Evolutionary conservation across 495 filamentous ascomycete species (phyloP), one percentile per base, ranked within the genome.

Genomic region (Penicillium egyptiacum): DNA sequence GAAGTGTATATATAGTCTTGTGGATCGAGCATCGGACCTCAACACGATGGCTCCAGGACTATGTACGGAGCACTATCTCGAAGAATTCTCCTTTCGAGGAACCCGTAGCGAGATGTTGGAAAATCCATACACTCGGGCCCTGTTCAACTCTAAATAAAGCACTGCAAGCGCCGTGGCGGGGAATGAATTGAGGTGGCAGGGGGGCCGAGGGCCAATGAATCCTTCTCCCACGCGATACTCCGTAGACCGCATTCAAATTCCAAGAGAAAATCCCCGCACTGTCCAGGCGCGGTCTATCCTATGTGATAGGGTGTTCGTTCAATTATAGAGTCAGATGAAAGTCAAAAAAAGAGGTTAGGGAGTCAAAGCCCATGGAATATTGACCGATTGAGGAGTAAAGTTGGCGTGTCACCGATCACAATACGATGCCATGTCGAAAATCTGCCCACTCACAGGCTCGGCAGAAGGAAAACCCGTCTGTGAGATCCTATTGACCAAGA

Each of bases 401-500:
- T 47, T 47, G 40, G 41, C 41, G 44, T 47, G 45, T 20, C 33
- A 50, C 47, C 28, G 46, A 48, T 50, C 47, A 50, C 16, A 14
- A 23, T 25, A 37, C 37, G 31, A 31, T 46, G 41, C 41, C 30
- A 49, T 4, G 17, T 50, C 19, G 35, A 22, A 28, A 46, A 48
- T 48, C 45, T 20, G 45, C 35, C 53, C 53, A 55, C 41, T 55
- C 42, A 55, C 31, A 47, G 53, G 39, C 31, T 44, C 53, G 43
- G 52, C 33, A 30, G 16, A 12, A 35, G 2, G 30, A 55, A 47
- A 55, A 22, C 25, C 39, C 42, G 20, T 39, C 28, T 41, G 30
- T 25, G 30, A 17, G 16, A 37, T 61, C 59, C 60, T 50, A 68
- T 68, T 68, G 65, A 54, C 55, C 62, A 12, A 46, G 41, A 17